Evolutionary conservation across 495 filamentous ascomycete genomes (phyloP).

Genomic region (Ramalina peruviana): DNA sequence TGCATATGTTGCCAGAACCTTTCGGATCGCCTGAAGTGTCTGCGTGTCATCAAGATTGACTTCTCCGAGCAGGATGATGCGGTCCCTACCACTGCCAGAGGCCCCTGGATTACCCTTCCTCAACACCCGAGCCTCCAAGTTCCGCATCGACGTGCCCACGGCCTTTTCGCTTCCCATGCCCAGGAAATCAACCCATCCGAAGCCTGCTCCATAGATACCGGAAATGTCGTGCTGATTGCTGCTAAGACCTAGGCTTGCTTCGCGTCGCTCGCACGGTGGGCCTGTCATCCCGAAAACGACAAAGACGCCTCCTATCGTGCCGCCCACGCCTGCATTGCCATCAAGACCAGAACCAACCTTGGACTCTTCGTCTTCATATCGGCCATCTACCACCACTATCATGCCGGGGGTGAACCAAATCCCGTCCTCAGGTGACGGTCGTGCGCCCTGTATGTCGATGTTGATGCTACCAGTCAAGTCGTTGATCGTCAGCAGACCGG

Average conservation of each 20-base stretch:
- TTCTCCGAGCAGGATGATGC: constrained; percentile 64
- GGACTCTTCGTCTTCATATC: constrained; percentile 84
- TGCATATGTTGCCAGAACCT: constrained; percentile 57
- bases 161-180: constrained; percentile 84
- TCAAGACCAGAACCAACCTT: constrained; percentile 51
- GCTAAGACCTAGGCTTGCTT: constrained; percentile 58
- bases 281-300: constrained; percentile 79
- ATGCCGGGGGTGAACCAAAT: constrained; percentile 89
- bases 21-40: constrained; percentile 61
- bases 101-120: constrained; percentile 22
- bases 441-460: constrained; percentile 69
- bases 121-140: constrained; percentile 36
- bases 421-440: constrained; percentile 67
- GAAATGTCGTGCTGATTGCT: constrained; percentile 36
- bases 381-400: constrained; percentile 85
- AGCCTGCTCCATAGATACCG: constrained; percentile 55
- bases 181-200: constrained; percentile 94
- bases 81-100: constrained; percentile 23
- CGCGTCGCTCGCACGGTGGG: constrained; percentile 76
- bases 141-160: constrained; percentile 67
- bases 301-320: constrained; percentile 78
- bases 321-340: constrained; percentile 66
- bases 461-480: constrained; percentile 79
- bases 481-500: constrained; percentile 66
- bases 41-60: constrained; percentile 71